Conservation (phyloP, 2,329 filamentous ascomycete genomes). For the Aspergillus quadrilineatus region DNA sequence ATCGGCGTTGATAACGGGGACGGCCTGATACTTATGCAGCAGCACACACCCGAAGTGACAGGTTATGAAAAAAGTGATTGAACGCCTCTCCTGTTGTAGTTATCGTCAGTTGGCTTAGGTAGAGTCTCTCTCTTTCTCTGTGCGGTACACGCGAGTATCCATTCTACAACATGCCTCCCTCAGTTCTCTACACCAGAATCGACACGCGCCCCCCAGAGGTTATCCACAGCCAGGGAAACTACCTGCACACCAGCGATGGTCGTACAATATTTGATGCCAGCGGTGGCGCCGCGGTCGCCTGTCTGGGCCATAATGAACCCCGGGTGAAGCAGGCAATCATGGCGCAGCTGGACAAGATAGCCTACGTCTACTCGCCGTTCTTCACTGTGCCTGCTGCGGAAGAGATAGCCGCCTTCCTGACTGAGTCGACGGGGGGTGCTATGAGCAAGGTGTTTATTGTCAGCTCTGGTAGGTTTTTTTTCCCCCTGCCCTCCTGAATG, state of each 20-base stretch:
- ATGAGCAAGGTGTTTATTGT: conserved; percentile 24
- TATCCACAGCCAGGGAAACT: conserved; percentile 38
- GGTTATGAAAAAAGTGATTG: no score
- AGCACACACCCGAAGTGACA: no score
- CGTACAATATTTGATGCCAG: conserved; percentile 47
- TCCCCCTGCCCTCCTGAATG: neutral
- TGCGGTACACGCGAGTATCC: no score
- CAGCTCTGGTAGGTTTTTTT: conserved; percentile 17
- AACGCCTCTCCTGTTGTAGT: no score
- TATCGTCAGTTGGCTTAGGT: no score
- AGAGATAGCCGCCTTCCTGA: conserved; percentile 39
- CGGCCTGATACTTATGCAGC: no score
- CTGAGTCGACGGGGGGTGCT: conserved; percentile 27
- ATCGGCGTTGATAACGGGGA: no score
- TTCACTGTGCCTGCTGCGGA: conserved; percentile 45
- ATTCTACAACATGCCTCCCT: neutral
- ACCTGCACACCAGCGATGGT: conserved; percentile 44
- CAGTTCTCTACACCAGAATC: conserved; percentile 18
- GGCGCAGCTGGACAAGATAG: conserved; percentile 42
- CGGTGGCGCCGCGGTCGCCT: conserved; percentile 50
- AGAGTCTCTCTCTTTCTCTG: no score
- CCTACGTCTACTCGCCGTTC: conserved; percentile 47
- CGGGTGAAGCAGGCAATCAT: conserved; percentile 44
- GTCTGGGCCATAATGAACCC: conserved; percentile 47
- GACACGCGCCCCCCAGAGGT: conserved; percentile 16